phyloP scores from a whole-genome alignment of 257 asterid species.

The Leonotis leonurus region DNA sequence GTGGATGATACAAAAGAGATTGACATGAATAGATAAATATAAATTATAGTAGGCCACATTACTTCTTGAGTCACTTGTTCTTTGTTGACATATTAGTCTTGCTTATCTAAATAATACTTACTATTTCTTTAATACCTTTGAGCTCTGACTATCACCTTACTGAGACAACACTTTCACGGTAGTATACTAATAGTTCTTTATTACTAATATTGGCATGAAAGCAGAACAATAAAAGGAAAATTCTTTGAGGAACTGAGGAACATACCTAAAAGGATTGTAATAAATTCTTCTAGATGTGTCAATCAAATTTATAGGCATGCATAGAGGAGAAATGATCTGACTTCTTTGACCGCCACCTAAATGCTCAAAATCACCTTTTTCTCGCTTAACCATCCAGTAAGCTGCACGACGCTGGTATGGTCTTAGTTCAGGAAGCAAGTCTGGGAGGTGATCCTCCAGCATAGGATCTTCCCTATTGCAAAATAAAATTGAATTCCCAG shows the following conservation, averaged over 20 bases:
- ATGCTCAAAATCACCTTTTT: slow-evolving; percentile 45
- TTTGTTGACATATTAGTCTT: no score
- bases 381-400: slow-evolving; percentile 93
- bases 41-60: no score
- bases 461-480: slow-evolving; percentile 58
- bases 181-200: no score
- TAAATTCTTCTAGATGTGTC: slow-evolving; percentile 56
- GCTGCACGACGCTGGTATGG: slow-evolving; percentile 98
- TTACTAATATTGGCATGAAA: slow-evolving; percentile 7
- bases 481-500: slow-evolving; percentile 18
- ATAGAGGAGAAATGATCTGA: slow-evolving; percentile 63
- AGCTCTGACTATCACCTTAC: no score
- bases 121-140: no score
- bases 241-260: slow-evolving; percentile 12
- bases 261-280: slow-evolving; percentile 92
- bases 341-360: slow-evolving; percentile 36
- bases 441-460: slow-evolving; percentile 66
- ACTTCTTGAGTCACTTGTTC: no score
- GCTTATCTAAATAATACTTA: no score
- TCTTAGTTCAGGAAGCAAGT: slow-evolving; percentile 83
- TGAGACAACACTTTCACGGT: neutral
- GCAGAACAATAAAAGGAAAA: neutral
- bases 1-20: no score
- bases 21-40: no score
- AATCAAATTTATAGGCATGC: slow-evolving; percentile 64